These are phyloP conservation scores for Agrostemma githago DNA, from an alignment of 148 eudicot species.

Conservation along the genomic window DNA sequence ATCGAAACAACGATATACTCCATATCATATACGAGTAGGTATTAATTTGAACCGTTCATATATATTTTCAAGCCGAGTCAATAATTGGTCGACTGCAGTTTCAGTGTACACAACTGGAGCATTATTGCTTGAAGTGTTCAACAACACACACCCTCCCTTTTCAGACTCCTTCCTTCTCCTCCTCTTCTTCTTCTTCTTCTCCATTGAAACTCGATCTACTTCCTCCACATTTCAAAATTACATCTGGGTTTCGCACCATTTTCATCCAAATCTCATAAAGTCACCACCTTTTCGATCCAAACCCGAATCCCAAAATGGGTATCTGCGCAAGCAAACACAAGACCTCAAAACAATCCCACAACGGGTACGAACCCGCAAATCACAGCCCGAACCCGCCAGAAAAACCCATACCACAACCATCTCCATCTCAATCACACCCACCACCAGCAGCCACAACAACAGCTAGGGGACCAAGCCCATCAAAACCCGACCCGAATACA, in stretches of 20 bases:
- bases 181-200: background rate
- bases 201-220: background rate
- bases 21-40: too few species aligned
- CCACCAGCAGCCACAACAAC: constrained; percentile 25
- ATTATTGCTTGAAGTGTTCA: too few species aligned
- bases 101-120: too few species aligned
- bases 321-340: constrained; percentile 50
- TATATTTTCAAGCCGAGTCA: too few species aligned
- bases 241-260: background rate
- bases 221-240: background rate
- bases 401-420: constrained; percentile 28
- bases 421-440: constrained; percentile 22
- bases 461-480: constrained; percentile 27
- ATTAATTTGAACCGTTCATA: too few species aligned
- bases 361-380: constrained; percentile 26
- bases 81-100: too few species aligned
- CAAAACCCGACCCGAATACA: constrained; percentile 44
- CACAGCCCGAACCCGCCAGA: background rate
- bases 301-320: constrained; percentile 38
- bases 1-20: too few species aligned
- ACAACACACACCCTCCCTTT: background rate
- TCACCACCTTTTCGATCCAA: background rate
- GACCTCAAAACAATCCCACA: constrained; percentile 18
- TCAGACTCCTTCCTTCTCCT: background rate
- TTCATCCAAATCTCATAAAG: constrained; percentile 15